Evolutionary conservation across 441 rosid species (phyloP).

Genomic region (Dalechampia spathulata): DNA sequence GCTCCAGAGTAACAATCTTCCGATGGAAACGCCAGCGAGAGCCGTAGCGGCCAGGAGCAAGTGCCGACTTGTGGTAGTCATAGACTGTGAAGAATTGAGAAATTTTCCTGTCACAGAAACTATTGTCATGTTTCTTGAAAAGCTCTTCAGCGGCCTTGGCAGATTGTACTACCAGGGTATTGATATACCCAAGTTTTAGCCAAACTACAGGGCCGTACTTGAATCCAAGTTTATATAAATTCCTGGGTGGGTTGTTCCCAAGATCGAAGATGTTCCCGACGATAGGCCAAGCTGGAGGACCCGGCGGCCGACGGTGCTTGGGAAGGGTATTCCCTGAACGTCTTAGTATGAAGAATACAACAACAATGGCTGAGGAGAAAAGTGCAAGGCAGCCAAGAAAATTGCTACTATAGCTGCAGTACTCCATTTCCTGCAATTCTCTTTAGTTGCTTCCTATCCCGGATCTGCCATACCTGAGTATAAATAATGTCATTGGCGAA

Average conservation of each 20-base stretch:
- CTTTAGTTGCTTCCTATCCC: too few species aligned
- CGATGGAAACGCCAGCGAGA: conserved; percentile 9
- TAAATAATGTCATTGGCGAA: too few species aligned
- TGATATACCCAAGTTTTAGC: conserved; percentile 15
- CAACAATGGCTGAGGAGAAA: too few species aligned
- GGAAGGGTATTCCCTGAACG: not conserved
- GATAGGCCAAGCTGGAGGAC: conserved; percentile 21
- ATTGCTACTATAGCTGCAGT: too few species aligned
- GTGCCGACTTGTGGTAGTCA: conserved; percentile 9
- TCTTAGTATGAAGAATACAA: too few species aligned
- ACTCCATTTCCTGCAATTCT: too few species aligned
- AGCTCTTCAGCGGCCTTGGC: conserved; percentile 10
- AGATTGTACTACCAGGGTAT: conserved; percentile 19
- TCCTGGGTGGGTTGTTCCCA: conserved; percentile 17
- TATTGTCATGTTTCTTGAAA: conserved; percentile 17
- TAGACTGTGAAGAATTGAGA: conserved; percentile 5
- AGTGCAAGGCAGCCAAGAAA: too few species aligned
- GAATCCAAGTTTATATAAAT: conserved; percentile 11
- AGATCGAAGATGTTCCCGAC: conserved; percentile 26
- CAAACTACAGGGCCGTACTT: conserved; percentile 20
- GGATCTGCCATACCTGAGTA: too few species aligned
- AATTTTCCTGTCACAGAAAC: conserved; percentile 11
- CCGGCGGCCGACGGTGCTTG: conserved; percentile 8
- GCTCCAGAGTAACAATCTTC: conserved; percentile 4
- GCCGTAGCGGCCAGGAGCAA: conserved; percentile 4